Conservation (phyloP, 2,329 filamentous ascomycete species). For the Penicillium glabrum region DNA sequence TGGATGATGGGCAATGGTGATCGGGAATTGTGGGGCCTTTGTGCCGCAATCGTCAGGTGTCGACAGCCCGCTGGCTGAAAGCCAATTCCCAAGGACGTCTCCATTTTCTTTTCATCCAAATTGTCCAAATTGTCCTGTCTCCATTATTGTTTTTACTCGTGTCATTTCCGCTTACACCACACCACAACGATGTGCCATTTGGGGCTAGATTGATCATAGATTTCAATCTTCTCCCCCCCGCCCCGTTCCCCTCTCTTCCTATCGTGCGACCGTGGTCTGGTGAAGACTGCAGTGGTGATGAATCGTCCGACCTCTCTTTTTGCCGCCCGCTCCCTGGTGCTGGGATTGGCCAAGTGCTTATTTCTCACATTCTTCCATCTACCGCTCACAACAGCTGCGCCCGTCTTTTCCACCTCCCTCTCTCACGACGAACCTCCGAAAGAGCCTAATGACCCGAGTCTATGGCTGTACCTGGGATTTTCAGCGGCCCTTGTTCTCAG, state of each 20-base stretch:
- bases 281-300: not conserved
- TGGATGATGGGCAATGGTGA: not conserved
- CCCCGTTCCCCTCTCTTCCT: not conserved
- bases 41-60: not conserved
- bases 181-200: not conserved
- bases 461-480: constrained; percentile 79
- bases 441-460: constrained; percentile 59
- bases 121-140: not conserved
- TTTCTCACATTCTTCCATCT: constrained; percentile 38
- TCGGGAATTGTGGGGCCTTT: not conserved
- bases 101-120: not conserved
- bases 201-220: not conserved
- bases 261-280: not conserved
- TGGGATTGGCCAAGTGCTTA: constrained; percentile 44
- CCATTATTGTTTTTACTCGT: not conserved
- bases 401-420: constrained; percentile 25
- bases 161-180: not conserved
- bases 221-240: not conserved
- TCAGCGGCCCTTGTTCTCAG: constrained; percentile 80
- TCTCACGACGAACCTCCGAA: constrained; percentile 44
- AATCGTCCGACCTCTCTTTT: constrained; percentile 13
- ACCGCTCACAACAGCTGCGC: constrained; percentile 40
- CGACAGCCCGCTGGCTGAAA: not conserved
- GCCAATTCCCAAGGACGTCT: not conserved
- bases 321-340: constrained; percentile 38